A percentile compares a stretch with the other conserved stretches of the same genome.
These are phyloP conservation scores for Chytridium lagenaria DNA, from an alignment of 371 early-diverging fungal genomes.

Conservation along the genomic window DNA sequence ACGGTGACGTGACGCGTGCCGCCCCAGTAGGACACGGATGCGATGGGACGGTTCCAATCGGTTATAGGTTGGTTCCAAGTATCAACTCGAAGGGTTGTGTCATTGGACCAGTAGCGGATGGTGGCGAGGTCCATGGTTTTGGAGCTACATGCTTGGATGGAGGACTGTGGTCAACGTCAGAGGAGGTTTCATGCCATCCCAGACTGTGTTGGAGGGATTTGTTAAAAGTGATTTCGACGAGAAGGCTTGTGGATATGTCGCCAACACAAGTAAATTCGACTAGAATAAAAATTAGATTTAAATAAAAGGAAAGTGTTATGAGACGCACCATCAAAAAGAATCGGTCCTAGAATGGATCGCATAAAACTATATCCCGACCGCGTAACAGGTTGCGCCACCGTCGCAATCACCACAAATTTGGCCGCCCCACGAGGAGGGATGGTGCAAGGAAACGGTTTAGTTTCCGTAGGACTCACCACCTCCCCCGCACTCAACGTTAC, in stretches of 20 bases:
- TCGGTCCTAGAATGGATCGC: constrained; percentile 1
- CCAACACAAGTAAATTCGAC: background rate
- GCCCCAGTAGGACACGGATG: background rate
- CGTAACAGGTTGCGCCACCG: background rate
- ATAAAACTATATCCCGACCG: background rate
- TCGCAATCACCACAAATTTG: background rate
- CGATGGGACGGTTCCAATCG: background rate
- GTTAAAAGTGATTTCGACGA: background rate
- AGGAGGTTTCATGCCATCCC: no score
- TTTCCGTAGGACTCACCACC: background rate
- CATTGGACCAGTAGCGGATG: background rate
- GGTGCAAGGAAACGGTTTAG: constrained; percentile 5
- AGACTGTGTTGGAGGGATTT: background rate
- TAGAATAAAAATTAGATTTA: background rate
- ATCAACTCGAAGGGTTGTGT: background rate
- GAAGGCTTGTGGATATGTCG: background rate
- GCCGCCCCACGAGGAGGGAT: background rate
- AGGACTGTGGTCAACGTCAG: no score
- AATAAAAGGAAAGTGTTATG: background rate
- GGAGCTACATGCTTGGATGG: no score
- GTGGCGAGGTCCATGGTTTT: no score
- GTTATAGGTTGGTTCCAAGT: background rate
- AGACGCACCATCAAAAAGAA: constrained; percentile 7
- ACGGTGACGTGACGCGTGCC: background rate
- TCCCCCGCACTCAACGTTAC: background rate